Conservation (phyloP, 768 basidiomycete species). For the Pleurotus giganteus region DNA sequence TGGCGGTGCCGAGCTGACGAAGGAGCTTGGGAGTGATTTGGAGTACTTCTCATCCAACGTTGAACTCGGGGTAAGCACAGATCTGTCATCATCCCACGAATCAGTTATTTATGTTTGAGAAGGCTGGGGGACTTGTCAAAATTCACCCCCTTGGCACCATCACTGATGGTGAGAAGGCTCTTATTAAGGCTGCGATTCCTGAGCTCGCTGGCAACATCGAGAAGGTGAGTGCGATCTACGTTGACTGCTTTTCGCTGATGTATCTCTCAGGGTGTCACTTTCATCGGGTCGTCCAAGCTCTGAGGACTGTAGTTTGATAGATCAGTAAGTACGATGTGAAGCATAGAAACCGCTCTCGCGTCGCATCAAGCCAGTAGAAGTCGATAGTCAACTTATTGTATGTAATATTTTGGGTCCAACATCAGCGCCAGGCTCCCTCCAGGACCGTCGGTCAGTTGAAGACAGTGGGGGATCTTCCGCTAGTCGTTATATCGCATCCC, state of each 20-base stretch:
- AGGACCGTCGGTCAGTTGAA: too few relatives aligned
- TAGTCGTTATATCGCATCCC: too few relatives aligned
- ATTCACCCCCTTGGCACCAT: conserved; percentile 80
- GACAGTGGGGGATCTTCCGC: too few relatives aligned
- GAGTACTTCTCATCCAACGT: conserved; percentile 90
- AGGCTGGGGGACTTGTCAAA: conserved; percentile 81
- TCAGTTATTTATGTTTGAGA: conserved; percentile 12
- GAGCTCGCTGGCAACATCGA: conserved; percentile 76
- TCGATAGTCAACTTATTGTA: conserved; percentile 3
- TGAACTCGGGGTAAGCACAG: conserved; percentile 73
- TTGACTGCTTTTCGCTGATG: too few relatives aligned
- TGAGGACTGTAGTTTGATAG: not conserved
- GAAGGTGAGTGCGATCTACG: conserved; percentile 41
- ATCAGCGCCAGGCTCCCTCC: too few relatives aligned
- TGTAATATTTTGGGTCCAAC: not conserved
- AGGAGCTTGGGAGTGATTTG: conserved; percentile 72
- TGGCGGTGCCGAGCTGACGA: conserved; percentile 72
- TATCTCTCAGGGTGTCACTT: conserved; percentile 11
- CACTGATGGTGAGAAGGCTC: conserved; percentile 66
- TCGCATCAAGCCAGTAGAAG: not conserved
- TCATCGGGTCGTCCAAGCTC: conserved; percentile 14
- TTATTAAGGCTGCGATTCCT: conserved; percentile 77
- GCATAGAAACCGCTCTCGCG: not conserved
- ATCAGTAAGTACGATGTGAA: not conserved
- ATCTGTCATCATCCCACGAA: conserved; percentile 1